Evolutionary conservation across 2,329 filamentous ascomycete genomes (phyloP), one percentile per base, ranked within the genome.

Genomic region (Fusarium compactum): DNA sequence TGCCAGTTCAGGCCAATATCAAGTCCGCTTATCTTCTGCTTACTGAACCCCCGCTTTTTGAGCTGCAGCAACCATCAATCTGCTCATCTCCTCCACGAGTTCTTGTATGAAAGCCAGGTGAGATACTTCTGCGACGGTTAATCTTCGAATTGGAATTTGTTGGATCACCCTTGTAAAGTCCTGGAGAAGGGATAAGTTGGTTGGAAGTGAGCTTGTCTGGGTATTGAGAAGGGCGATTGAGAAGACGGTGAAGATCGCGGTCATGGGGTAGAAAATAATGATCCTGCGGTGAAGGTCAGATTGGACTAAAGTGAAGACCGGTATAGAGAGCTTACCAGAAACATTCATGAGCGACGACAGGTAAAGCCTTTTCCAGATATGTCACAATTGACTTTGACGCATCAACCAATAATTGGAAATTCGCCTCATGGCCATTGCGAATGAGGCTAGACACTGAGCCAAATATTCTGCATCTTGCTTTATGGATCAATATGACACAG

Each of bases 251-350:
- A 25, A 8, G 9, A 64, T 51, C 1, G 51, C 62, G 7, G 20
- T 58, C 44, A 64, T 51, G 4, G 50, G 62, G 12, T 65, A 65
- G 1, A 65, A 65, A 2, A 65, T 62, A 6, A 64, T 44, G 4
- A 65, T 30, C 51, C 59, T 64, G n/a, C n/a, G n/a, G n/a, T n/a
- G n/a, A n/a, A n/a, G n/a, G n/a, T n/a, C n/a, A n/a, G n/a, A n/a
- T n/a, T n/a, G n/a, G n/a, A n/a, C n/a, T n/a, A n/a, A n/a, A n/a
- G n/a, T n/a, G n/a, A n/a, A n/a, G n/a, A n/a, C n/a, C n/a, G n/a
- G n/a, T n/a, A n/a, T n/a, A 14, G 25, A 5, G 14, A 11, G 12
- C 30, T 0, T 20, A 57, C 58, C 62, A 65, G 6, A 65, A 65
- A 6, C 59, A 65, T 7, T 64, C 59, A 0, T 64, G 51, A 1